phyloP scores from a whole-genome alignment of 805 yeast species.

The Teunomyces lycoperdinae region DNA sequence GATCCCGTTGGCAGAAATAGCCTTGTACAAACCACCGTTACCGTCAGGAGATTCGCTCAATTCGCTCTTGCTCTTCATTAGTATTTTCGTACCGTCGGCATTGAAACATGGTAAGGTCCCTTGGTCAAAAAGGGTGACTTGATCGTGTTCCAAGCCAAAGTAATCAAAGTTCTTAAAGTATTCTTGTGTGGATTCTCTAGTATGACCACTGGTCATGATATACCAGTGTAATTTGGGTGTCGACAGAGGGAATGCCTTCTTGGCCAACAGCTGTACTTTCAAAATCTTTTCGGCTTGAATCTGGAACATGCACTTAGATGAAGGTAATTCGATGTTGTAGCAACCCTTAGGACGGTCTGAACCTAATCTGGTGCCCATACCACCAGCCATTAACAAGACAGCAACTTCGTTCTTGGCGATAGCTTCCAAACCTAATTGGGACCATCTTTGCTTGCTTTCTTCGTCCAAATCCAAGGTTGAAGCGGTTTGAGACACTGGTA shows the following conservation, averaged over 20 bases:
- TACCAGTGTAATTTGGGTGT: slow-evolving; percentile 66
- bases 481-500: slow-evolving; percentile 48
- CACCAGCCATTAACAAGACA: slow-evolving; percentile 94
- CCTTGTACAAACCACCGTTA: slow-evolving; percentile 93
- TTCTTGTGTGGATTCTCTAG: slow-evolving; percentile 67
- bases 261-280: slow-evolving; percentile 59
- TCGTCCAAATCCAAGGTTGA: slow-evolving; percentile 45
- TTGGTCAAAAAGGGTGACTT: slow-evolving; percentile 84
- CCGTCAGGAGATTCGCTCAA: slow-evolving; percentile 94
- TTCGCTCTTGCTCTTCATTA: slow-evolving; percentile 52
- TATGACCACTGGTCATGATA: slow-evolving; percentile 92
- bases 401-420: slow-evolving; percentile 76
- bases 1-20: slow-evolving; percentile 61
- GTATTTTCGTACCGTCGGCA: slow-evolving; percentile 63
- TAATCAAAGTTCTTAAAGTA: slow-evolving; percentile 60
- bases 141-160: slow-evolving; percentile 65
- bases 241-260: slow-evolving; percentile 18
- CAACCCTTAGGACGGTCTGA: slow-evolving; percentile 92
- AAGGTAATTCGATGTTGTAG: slow-evolving; percentile 81
- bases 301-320: slow-evolving; percentile 81
- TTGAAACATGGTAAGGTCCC: slow-evolving; percentile 92
- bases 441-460: slow-evolving; percentile 38
- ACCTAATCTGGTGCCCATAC: slow-evolving; percentile 96
- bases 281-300: slow-evolving; percentile 85
- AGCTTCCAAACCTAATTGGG: slow-evolving; percentile 59